A percentile compares a stretch with the other conserved stretches of the same genome.
These are phyloP conservation scores for Talaromyces wortmannii DNA, from an alignment of 495 filamentous ascomycete genomes.

Conservation along the genomic window DNA sequence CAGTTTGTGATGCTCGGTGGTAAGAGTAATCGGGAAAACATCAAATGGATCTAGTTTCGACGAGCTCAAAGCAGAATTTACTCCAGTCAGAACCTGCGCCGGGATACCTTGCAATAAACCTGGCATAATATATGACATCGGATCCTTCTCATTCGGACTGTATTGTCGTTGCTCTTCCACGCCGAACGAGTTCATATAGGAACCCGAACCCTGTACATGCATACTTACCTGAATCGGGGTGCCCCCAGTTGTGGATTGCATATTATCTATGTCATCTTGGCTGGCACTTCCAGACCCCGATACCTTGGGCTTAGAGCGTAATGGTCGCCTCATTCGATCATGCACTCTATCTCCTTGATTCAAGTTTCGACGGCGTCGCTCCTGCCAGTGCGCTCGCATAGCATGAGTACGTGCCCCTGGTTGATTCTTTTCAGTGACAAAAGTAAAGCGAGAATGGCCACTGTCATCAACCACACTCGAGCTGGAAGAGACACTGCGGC, in stretches of 20 bases:
- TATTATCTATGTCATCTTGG: background rate
- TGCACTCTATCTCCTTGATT: conserved; percentile 7
- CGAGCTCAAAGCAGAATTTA: conserved; percentile 10
- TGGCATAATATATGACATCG: background rate
- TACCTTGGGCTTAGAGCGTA: background rate
- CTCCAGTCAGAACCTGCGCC: conserved; percentile 10
- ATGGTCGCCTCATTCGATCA: conserved; percentile 1
- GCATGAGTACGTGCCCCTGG: conserved; percentile 18
- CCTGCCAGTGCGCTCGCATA: conserved; percentile 20
- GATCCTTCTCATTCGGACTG: background rate
- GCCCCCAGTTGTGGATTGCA: background rate
- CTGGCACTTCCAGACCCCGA: background rate
- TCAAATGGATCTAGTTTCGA: conserved; percentile 18
- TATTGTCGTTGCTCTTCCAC: background rate
- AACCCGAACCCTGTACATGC: background rate
- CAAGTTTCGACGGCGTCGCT: conserved; percentile 10
- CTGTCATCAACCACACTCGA: background rate
- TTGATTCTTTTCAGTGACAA: conserved; percentile 12
- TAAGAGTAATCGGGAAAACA: conserved; percentile 15
- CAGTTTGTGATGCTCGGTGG: conserved; percentile 18
- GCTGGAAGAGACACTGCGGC: background rate
- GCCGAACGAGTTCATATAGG: background rate
- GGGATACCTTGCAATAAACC: conserved; percentile 1
- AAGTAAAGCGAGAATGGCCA: conserved; percentile 10
- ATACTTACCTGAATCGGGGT: background rate